Evolutionary conservation across 257 asterid species (phyloP), one percentile per base, ranked within the genome.

Genomic region (Nicotiana tomentosiformis): DNA sequence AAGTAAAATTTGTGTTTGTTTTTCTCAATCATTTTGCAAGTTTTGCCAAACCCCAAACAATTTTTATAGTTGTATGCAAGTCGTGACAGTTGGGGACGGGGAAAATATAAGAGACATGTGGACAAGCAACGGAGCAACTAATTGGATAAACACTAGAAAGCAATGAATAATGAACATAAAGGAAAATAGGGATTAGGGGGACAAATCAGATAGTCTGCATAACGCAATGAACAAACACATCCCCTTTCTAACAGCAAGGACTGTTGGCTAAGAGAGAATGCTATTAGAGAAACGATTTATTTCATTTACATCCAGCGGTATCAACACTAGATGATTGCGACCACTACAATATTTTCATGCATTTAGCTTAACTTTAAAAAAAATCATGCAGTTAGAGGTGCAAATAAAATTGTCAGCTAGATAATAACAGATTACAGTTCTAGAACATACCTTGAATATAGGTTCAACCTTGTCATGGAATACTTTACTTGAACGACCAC

Each of bases 401-500:
- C 46, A 29, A 76, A 76, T 7, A 76, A 51, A 51, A 15, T 26
- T 53, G 64, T 3, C 61, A 7, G 64, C 29, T 76, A 49, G 80
- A 51, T 2, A 76, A 51, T 23, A 76, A 51, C 17, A 29, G 20
- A 76, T 76, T 76, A 76, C 65, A 51, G 29, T 29, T 76, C 82
- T 65, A 20, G 35, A 65, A 82, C 94, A 87, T 89, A 96, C 99
- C 91, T 94, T 92, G 84, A 96, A 90, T 87, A 96, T 90, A 66
- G 99, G 99, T 87, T 96, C 98, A 39, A 93, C 99, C 90, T 83
- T 81, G 84, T 90, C 94, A 86, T 93, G 93, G 77, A 93, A 96
- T 79, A 96, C 97, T 90, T 96, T 96, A 91, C 93, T 92, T 58
- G 99, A 96, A 70, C 99, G 97, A 77, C 99, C 98, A 67, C 93